Conservation (phyloP, 2,329 filamentous ascomycete genomes). For the Cladosporium oxysporum region DNA sequence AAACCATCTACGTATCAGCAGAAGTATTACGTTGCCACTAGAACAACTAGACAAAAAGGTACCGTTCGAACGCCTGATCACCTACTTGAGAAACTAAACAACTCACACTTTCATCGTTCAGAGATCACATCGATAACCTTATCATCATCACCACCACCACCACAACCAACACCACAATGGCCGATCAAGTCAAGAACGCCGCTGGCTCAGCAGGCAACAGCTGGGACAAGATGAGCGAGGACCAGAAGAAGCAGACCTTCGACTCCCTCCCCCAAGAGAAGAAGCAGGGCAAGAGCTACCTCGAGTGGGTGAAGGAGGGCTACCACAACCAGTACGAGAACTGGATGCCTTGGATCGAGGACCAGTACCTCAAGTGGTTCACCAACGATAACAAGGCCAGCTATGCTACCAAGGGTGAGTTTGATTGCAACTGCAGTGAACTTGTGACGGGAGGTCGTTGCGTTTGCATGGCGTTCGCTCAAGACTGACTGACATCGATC, state of each 20-base stretch:
- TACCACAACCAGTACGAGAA: slow-evolving; percentile 73
- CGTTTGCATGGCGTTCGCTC: background rate
- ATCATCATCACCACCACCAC: slow-evolving; percentile 2
- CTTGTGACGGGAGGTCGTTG: background rate
- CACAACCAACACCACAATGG: slow-evolving; percentile 5
- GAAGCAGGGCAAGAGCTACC: slow-evolving; percentile 39
- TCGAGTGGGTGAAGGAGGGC: slow-evolving; percentile 62
- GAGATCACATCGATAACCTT: background rate
- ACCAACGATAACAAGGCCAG: slow-evolving; percentile 76
- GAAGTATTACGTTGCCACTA: background rate
- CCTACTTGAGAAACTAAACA: background rate
- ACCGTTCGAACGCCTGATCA: background rate
- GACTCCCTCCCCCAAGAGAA: slow-evolving; percentile 34
- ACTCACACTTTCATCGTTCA: background rate
- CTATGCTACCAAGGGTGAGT: slow-evolving; percentile 67
- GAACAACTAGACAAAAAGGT: background rate
- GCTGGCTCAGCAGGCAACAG: slow-evolving; percentile 30
- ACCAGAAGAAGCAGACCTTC: slow-evolving; percentile 39
- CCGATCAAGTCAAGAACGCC: slow-evolving; percentile 23
- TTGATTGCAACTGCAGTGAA: background rate
- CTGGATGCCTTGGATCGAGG: slow-evolving; percentile 78
- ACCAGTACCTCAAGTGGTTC: slow-evolving; percentile 70
- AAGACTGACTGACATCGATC: background rate
- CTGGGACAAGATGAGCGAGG: slow-evolving; percentile 38
- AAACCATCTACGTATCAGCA: background rate